Conservation (phyloP, 352 stramenopile genomes). For the Pythium monospermum region DNA sequence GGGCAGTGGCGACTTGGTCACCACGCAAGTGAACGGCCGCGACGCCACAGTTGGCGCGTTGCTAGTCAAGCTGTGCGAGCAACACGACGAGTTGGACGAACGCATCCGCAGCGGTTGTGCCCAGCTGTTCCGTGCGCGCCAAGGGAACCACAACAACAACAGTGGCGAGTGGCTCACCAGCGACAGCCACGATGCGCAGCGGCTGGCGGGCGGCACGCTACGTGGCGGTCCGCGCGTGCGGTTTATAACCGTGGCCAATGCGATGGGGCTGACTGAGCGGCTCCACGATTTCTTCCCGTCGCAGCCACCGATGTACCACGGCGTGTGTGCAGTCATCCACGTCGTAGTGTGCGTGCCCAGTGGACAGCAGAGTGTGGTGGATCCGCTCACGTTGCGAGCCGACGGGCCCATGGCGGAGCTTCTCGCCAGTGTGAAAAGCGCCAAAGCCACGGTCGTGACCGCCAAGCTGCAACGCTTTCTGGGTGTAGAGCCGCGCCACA, state of each 20-base stretch:
- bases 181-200: background rate
- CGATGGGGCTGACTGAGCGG: background rate
- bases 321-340: background rate
- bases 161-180: background rate
- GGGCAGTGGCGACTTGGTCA: background rate
- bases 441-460: background rate
- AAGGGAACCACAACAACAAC: background rate
- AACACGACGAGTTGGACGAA: background rate
- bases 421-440: background rate
- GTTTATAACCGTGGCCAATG: background rate
- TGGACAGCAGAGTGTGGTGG: background rate
- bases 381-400: background rate
- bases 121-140: background rate
- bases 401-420: background rate
- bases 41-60: background rate
- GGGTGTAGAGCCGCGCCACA: background rate
- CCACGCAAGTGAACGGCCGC: slow-evolving; percentile 1
- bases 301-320: slow-evolving; percentile 3
- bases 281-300: slow-evolving; percentile 5
- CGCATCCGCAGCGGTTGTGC: background rate
- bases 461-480: background rate
- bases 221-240: background rate
- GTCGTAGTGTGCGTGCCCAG: slow-evolving; percentile 2
- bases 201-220: background rate
- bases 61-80: background rate